Evolutionary conservation across 1,284 basidiomycete genomes (phyloP).

Genomic region (Leccinum holopus): DNA sequence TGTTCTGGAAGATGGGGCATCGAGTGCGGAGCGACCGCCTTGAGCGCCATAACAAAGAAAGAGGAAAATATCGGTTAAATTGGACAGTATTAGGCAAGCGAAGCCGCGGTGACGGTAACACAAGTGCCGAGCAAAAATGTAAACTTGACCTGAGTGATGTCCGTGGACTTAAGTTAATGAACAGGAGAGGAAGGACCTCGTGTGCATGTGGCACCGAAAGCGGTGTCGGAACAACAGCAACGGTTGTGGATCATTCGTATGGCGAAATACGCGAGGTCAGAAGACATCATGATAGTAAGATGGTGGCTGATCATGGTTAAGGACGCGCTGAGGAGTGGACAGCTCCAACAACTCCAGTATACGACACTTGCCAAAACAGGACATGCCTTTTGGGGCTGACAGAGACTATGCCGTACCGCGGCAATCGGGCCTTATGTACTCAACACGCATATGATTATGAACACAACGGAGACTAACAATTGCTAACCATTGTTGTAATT

Average conservation of each 20-base stretch:
- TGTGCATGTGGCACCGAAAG: slow-evolving; percentile 38
- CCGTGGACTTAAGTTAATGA: slow-evolving; percentile 40
- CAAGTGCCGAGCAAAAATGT: slow-evolving; percentile 35
- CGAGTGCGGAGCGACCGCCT: slow-evolving; percentile 26
- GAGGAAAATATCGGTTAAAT: slow-evolving; percentile 35
- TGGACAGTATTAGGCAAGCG: slow-evolving; percentile 35
- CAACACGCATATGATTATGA: not conserved
- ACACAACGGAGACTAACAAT: slow-evolving; percentile 8
- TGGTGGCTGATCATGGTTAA: slow-evolving; percentile 15
- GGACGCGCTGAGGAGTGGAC: slow-evolving; percentile 4
- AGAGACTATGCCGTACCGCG: slow-evolving; percentile 29
- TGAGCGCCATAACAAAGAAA: slow-evolving; percentile 34
- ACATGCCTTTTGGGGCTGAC: slow-evolving; percentile 28
- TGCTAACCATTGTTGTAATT: not conserved
- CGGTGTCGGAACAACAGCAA: slow-evolving; percentile 31
- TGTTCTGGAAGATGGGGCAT: slow-evolving; percentile 27
- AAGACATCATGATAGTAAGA: slow-evolving; percentile 14
- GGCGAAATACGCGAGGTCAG: slow-evolving; percentile 13
- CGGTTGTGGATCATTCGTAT: slow-evolving; percentile 21
- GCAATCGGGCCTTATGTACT: slow-evolving; percentile 29
- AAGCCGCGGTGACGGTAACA: slow-evolving; percentile 39
- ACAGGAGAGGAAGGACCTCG: slow-evolving; percentile 38
- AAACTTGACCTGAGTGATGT: slow-evolving; percentile 34
- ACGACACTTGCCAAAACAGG: slow-evolving; percentile 27
- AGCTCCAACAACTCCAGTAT: slow-evolving; percentile 8